A percentile compares a stretch with the other conserved stretches of the same genome.
These are phyloP conservation scores for Entomortierella parvispora DNA, from an alignment of 192 early-diverging fungal genomes.

Conservation along the genomic window DNA sequence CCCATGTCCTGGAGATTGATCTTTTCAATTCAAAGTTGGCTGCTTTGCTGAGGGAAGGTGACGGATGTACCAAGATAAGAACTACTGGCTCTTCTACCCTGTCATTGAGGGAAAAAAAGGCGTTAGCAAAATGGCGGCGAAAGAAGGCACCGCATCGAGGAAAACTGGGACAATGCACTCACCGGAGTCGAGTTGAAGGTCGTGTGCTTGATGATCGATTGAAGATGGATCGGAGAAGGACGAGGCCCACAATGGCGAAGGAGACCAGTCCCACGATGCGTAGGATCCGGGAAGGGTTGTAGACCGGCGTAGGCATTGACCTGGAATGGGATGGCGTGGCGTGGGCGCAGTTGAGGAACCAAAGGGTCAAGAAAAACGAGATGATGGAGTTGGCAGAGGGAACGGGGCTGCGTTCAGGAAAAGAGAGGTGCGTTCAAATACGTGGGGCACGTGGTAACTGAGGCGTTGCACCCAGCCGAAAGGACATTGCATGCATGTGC, in stretches of 20 bases:
- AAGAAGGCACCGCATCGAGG: not conserved
- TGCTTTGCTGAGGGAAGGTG: constrained; percentile 27
- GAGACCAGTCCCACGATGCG: constrained; percentile 13
- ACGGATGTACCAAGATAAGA: constrained; percentile 41
- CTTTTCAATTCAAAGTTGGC: constrained; percentile 44
- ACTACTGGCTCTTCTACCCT: constrained; percentile 39
- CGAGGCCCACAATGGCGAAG: not conserved
- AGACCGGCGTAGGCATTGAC: not conserved
- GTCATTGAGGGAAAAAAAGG: not conserved
- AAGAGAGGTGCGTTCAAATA: too few relatives aligned
- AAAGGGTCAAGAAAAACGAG: too few relatives aligned
- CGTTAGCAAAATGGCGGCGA: not conserved
- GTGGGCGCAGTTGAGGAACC: too few relatives aligned
- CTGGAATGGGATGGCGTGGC: too few relatives aligned
- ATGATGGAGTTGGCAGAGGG: too few relatives aligned
- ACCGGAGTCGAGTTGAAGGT: constrained; percentile 16
- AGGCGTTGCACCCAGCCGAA: too few relatives aligned
- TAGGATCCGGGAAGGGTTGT: constrained; percentile 1
- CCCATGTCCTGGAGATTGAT: constrained; percentile 46
- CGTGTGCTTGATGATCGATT: constrained; percentile 1
- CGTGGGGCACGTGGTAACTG: too few relatives aligned
- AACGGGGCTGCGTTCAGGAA: too few relatives aligned
- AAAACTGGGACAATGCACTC: not conserved
- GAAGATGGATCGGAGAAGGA: constrained; percentile 17
- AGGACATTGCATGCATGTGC: too few relatives aligned